phyloP scores from a whole-genome alignment of 345 rosid genomes.

The Diplotaxis tenuifolia region DNA sequence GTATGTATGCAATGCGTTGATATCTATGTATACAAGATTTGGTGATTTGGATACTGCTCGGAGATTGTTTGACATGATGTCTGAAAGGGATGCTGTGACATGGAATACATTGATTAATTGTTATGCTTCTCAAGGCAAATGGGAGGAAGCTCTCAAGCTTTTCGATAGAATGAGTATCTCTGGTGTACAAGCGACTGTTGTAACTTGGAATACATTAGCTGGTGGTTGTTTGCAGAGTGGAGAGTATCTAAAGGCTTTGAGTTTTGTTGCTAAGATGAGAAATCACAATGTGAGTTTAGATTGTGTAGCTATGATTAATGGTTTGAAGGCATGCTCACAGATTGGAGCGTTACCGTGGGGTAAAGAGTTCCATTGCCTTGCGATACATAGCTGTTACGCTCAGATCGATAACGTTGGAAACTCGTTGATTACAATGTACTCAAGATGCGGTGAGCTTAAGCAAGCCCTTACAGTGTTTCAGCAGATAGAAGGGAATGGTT shows the following conservation, averaged over 20 bases:
- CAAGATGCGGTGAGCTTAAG: conserved; percentile 56
- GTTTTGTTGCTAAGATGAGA: conserved; percentile 49
- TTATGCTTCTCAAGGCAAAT: conserved; percentile 60
- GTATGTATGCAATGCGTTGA: conserved; percentile 70
- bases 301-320: conserved; percentile 51
- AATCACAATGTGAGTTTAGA: conserved; percentile 46
- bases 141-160: conserved; percentile 55
- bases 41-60: conserved; percentile 54
- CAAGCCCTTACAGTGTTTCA: conserved; percentile 51
- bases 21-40: conserved; percentile 68
- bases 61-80: conserved; percentile 60
- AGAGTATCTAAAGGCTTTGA: conserved; percentile 49
- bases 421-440: conserved; percentile 70
- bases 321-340: conserved; percentile 70
- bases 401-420: conserved; percentile 49
- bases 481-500: conserved; percentile 39
- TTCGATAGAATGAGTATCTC: conserved; percentile 47
- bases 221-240: conserved; percentile 47
- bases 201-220: conserved; percentile 68
- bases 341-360: conserved; percentile 52
- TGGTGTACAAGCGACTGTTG: conserved; percentile 46
- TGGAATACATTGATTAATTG: conserved; percentile 67
- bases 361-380: conserved; percentile 62
- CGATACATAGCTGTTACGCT: conserved; percentile 39
- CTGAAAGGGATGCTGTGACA: conserved; percentile 61